Evolutionary conservation across 2,329 filamentous ascomycete species (phyloP), one percentile per base, ranked within the genome.

Genomic region (Botrytis medusae): DNA sequence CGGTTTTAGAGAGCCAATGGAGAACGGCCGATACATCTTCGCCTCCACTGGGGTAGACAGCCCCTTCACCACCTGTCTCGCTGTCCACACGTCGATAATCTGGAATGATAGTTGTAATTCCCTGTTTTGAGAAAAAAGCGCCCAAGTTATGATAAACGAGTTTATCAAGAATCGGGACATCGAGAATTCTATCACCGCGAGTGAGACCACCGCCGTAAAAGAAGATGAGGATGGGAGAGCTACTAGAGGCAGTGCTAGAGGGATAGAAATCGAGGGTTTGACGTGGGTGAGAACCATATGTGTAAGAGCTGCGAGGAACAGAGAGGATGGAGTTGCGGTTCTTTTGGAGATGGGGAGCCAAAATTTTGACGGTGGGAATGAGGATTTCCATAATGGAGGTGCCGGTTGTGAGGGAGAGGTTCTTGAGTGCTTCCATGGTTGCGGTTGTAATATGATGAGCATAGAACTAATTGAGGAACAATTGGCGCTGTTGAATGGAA

Each of bases 131-230:
- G 71, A 81, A 81, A 73, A 79, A 81, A 2, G 76, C 40, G 3
- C 79, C 80, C 1, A 81, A 64, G 54, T 81, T 81, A 20, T 76
- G 72, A 60, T 80, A 81, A 1, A 81, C 73, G 5, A 81, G 71
- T 4, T 73, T 71, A 1, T 77, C 74, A 1, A 75, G 73, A 2
- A 78, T 42, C 2, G 65, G 48, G 4, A 72, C 32, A 9, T 75
- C 74, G 0, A 72, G 25, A 42, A 74, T 77, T 48, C 79, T 80
- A 34, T 79, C 77, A 18, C 80, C 80, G 40, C 72, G 42, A 22
- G 75, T 74, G 6, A 80, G 61, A 8, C 79, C 80, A 18, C 80
- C 80, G 8, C 80, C 79, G 62, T 81, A 79, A 54, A 80, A 72
- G 72, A 77, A 81, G 37, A 81, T 69, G 4, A 81, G 73, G 42